Evolutionary conservation across 371 early-diverging fungal species (phyloP).

Genomic region (Dichotomocladium elegans): DNA sequence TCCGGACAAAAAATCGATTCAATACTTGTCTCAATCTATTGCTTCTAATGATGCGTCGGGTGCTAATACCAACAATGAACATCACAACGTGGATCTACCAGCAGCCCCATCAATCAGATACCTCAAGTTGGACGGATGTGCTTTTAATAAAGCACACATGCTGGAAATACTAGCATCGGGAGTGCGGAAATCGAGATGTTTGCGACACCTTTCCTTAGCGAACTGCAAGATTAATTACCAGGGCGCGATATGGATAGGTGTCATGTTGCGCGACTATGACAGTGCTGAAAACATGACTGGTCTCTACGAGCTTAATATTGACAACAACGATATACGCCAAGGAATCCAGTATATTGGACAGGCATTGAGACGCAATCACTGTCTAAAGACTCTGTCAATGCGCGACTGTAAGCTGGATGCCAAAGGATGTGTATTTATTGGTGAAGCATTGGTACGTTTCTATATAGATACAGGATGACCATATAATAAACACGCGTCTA

Average conservation of each 20-base stretch:
- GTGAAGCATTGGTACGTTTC: constrained; percentile 55
- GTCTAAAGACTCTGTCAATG: constrained; percentile 43
- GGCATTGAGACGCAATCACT: constrained; percentile 55
- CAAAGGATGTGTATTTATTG: constrained; percentile 47
- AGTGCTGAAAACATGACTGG: constrained; percentile 29
- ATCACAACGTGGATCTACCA: no score
- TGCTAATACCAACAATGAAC: no score
- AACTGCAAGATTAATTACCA: constrained; percentile 48
- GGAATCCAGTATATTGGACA: constrained; percentile 65
- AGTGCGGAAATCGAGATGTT: constrained; percentile 41
- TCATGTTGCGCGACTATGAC: constrained; percentile 62
- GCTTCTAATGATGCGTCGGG: neutral
- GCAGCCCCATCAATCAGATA: constrained; percentile 38
- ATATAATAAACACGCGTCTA: no score
- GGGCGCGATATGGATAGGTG: constrained; percentile 59
- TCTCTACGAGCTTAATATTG: constrained; percentile 42
- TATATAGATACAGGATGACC: no score
- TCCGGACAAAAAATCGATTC: constrained; percentile 52
- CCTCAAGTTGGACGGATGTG: constrained; percentile 57
- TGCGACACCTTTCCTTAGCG: constrained; percentile 46
- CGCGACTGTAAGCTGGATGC: constrained; percentile 58
- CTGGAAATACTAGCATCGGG: constrained; percentile 54
- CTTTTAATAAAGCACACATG: constrained; percentile 39
- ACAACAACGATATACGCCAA: constrained; percentile 53
- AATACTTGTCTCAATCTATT: constrained; percentile 55